Evolutionary conservation across 441 rosid species (phyloP).

Genomic region (Biscutella laevigata): DNA sequence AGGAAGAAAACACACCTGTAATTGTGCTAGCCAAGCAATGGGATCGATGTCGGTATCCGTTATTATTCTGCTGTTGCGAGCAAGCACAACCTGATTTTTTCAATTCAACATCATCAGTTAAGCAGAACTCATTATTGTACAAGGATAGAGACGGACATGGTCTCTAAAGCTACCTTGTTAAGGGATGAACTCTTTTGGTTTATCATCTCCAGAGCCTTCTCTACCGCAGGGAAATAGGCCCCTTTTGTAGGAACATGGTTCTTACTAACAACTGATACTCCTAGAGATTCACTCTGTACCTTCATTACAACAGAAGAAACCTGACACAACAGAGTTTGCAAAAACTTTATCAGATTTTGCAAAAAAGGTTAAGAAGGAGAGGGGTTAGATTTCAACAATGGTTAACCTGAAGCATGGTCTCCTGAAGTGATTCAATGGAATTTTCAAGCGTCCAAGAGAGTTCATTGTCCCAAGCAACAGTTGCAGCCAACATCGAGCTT

Average conservation of each 20-base stretch:
- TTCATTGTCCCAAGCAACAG: constrained; percentile 74
- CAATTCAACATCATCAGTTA: constrained; percentile 9
- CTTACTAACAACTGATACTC: constrained; percentile 48
- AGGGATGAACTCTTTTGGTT: constrained; percentile 50
- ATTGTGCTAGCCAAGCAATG: constrained; percentile 63
- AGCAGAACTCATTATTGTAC: not conserved
- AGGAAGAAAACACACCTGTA: constrained; percentile 43
- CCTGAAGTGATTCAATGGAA: constrained; percentile 48
- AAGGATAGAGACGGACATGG: not conserved
- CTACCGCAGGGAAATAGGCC: constrained; percentile 60
- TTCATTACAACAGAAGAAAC: constrained; percentile 39
- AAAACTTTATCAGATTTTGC: too few species aligned
- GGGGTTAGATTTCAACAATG: too few species aligned
- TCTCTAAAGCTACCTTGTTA: constrained; percentile 41
- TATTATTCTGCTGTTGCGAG: constrained; percentile 67
- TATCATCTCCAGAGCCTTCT: constrained; percentile 65
- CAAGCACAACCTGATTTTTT: constrained; percentile 71
- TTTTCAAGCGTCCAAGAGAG: constrained; percentile 59
- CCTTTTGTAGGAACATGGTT: constrained; percentile 50
- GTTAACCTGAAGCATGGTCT: constrained; percentile 54
- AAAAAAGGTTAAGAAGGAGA: too few species aligned
- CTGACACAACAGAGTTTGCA: too few species aligned
- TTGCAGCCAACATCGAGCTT: constrained; percentile 74
- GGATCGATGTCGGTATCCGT: constrained; percentile 68
- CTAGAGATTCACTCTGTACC: constrained; percentile 36